These are phyloP conservation scores for Hymenoscyphus occultus DNA, from an alignment of 2,329 filamentous ascomycete species.

Conservation along the genomic window DNA sequence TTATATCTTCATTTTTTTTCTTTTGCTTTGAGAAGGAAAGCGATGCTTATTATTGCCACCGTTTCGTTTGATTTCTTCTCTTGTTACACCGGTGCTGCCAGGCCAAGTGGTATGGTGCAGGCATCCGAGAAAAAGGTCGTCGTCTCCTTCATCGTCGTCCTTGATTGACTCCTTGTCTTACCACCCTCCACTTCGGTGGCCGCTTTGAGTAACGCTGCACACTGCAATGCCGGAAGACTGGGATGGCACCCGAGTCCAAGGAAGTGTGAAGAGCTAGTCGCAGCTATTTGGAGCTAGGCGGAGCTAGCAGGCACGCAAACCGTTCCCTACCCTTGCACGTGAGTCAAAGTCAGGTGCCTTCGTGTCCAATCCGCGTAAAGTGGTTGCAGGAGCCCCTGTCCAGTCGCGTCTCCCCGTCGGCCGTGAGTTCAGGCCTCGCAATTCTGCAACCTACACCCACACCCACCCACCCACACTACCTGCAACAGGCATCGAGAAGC, in stretches of 20 bases:
- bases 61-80: background rate
- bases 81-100: slow-evolving; percentile 1
- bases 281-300: background rate
- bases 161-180: background rate
- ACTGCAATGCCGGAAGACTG: slow-evolving; percentile 14
- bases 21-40: background rate
- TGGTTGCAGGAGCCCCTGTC: slow-evolving; percentile 12
- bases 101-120: background rate
- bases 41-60: background rate
- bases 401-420: slow-evolving; percentile 21
- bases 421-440: slow-evolving; percentile 16
- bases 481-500: slow-evolving; percentile 16
- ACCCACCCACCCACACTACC: slow-evolving; percentile 1
- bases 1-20: background rate
- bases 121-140: background rate
- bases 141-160: background rate
- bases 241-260: slow-evolving; percentile 4
- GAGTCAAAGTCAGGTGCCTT: slow-evolving; percentile 23
- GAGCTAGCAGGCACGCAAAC: background rate
- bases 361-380: slow-evolving; percentile 18
- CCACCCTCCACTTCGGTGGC: slow-evolving; percentile 14
- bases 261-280: background rate
- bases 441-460: slow-evolving; percentile 11
- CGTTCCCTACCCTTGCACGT: slow-evolving; percentile 12
- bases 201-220: slow-evolving; percentile 8